Evolutionary conservation across 805 yeast genomes (phyloP).

Genomic region (Starmerella roubikii): DNA sequence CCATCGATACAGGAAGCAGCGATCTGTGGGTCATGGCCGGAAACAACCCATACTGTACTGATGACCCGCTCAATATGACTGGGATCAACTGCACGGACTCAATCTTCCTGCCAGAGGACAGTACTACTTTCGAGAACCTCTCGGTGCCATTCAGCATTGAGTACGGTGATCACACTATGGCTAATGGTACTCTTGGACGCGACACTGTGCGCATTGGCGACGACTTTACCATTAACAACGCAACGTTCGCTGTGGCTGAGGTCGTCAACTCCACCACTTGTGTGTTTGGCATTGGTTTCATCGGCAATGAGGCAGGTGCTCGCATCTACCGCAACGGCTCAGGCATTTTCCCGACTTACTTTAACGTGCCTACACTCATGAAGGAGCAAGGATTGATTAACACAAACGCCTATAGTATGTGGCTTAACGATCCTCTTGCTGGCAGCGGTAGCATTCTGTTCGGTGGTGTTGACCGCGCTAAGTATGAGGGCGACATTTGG

Average conservation of each 20-base stretch:
- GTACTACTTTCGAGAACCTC: constrained; percentile 20
- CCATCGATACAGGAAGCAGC: constrained; percentile 61
- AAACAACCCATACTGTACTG: constrained; percentile 12
- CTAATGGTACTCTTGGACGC: constrained; percentile 33
- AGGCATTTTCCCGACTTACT: constrained; percentile 29
- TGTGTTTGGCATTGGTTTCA: constrained; percentile 29
- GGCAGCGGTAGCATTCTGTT: constrained; percentile 30
- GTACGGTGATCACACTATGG: constrained; percentile 35
- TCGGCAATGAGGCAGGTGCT: constrained; percentile 24
- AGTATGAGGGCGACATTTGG: constrained; percentile 30
- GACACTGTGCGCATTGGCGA: constrained; percentile 44
- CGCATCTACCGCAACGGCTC: constrained; percentile 12
- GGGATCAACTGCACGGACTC: constrained; percentile 18
- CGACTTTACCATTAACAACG: constrained; percentile 33
- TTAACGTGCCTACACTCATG: constrained; percentile 51
- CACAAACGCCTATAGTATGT: constrained; percentile 36
- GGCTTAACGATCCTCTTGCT: constrained; percentile 27
- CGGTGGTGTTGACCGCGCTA: constrained; percentile 35
- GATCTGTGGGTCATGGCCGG: constrained; percentile 45
- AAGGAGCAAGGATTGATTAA: constrained; percentile 34
- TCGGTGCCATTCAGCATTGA: constrained; percentile 18
- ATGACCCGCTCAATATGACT: constrained; percentile 11
- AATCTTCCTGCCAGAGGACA: constrained; percentile 22
- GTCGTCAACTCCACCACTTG: constrained; percentile 50
- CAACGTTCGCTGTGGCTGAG: constrained; percentile 66